These are phyloP conservation scores for Cryptococcus hybrid DNA, from an alignment of 1,284 basidiomycete species.

Conservation along the genomic window DNA sequence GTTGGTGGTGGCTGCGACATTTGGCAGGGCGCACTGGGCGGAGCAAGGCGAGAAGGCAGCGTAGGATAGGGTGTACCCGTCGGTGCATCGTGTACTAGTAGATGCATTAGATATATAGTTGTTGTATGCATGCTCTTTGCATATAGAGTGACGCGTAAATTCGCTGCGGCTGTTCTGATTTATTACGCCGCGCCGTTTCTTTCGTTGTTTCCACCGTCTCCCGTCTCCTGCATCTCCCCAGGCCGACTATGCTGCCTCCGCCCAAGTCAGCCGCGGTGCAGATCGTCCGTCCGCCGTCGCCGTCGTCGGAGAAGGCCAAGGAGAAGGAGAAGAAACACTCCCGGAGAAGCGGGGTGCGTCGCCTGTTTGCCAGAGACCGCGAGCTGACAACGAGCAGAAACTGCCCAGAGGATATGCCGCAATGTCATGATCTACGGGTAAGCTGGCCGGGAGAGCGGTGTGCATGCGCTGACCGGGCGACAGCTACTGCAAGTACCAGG, in stretches of 20 bases:
- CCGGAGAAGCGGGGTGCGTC: conserved; percentile 34
- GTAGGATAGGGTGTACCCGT: neutral
- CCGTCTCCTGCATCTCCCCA: neutral
- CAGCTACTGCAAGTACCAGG: conserved; percentile 79
- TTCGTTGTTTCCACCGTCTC: neutral
- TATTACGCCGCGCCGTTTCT: neutral
- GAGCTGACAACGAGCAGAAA: conserved; percentile 20
- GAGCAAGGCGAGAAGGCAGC: conserved; percentile 11
- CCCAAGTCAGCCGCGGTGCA: conserved; percentile 57
- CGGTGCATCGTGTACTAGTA: neutral
- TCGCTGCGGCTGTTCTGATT: neutral
- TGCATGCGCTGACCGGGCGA: neutral
- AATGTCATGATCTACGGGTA: conserved; percentile 87
- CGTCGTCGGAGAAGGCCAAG: conserved; percentile 8
- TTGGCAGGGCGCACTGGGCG: conserved; percentile 61
- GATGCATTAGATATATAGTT: too few relatives aligned
- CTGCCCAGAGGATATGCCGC: conserved; percentile 69
- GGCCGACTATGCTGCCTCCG: conserved; percentile 18
- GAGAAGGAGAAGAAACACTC: conserved; percentile 6
- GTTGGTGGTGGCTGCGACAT: conserved; percentile 81
- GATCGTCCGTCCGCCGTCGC: conserved; percentile 56
- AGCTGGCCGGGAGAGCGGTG: conserved; percentile 19
- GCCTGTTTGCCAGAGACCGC: neutral
- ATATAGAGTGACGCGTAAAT: neutral
- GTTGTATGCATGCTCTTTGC: too few relatives aligned